These are phyloP conservation scores for Lachnellula suecica DNA, from an alignment of 2,329 filamentous ascomycete genomes.

Conservation along the genomic window DNA sequence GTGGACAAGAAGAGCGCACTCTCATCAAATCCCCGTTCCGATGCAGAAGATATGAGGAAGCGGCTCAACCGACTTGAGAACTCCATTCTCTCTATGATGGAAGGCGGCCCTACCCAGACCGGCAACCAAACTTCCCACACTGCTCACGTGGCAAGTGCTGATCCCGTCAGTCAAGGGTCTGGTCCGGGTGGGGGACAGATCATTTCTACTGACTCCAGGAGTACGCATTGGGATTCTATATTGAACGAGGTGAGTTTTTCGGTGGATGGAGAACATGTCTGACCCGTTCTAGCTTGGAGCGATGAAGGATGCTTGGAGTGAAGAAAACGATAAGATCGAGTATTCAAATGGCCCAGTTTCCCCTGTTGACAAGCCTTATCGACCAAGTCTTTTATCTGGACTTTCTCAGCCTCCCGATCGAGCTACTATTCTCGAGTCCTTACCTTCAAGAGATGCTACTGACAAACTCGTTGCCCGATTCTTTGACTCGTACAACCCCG, in stretches of 20 bases:
- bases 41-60: constrained; percentile 48
- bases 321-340: constrained; percentile 37
- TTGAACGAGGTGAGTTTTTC: constrained; percentile 51
- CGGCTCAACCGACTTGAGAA: constrained; percentile 53
- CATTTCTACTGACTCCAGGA: constrained; percentile 33
- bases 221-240: constrained; percentile 59
- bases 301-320: constrained; percentile 29
- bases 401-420: constrained; percentile 38
- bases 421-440: constrained; percentile 43
- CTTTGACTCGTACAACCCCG: constrained; percentile 51
- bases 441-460: constrained; percentile 46
- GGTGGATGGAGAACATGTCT: neutral
- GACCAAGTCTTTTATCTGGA: constrained; percentile 30
- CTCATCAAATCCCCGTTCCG: constrained; percentile 8
- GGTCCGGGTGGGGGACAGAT: constrained; percentile 14
- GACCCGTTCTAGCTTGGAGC: constrained; percentile 15
- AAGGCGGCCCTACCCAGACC: too few species aligned
- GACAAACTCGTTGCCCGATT: constrained; percentile 52
- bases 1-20: constrained; percentile 38
- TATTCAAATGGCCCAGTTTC: constrained; percentile 31
- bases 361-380: constrained; percentile 8
- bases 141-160: neutral
- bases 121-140: neutral
- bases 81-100: constrained; percentile 54
- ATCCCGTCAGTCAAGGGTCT: neutral